These are phyloP conservation scores for Magnolia officinalis DNA, from an alignment of 164 flowering plant species.

Conservation along the genomic window DNA sequence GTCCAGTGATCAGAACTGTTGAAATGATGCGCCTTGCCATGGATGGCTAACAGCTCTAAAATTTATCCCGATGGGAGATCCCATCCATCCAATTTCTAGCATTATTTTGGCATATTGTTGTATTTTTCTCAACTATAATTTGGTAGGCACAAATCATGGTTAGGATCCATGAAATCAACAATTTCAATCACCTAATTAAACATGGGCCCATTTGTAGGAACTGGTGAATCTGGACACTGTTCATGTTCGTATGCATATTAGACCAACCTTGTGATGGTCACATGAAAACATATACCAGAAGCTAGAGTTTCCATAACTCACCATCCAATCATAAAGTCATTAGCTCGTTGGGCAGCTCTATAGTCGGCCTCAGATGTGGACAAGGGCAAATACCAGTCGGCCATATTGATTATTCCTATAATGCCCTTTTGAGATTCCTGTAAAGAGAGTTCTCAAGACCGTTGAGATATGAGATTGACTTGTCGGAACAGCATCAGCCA, in stretches of 20 bases:
- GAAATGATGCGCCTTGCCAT: too few species aligned
- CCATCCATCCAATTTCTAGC: too few species aligned
- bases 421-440: conserved; percentile 56
- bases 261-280: not conserved
- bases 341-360: conserved; percentile 45
- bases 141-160: too few species aligned
- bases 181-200: not conserved
- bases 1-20: too few species aligned
- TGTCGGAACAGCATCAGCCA: too few species aligned
- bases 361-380: conserved; percentile 38
- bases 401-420: conserved; percentile 41
- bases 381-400: conserved; percentile 30
- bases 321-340: conserved; percentile 52
- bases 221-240: not conserved
- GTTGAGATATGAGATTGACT: not conserved
- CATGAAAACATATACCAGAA: not conserved
- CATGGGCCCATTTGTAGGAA: not conserved
- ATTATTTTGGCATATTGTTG: too few species aligned
- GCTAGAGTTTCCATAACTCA: conserved; percentile 16
- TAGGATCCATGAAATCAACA: not conserved
- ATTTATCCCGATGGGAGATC: too few species aligned
- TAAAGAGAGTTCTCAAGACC: not conserved
- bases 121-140: too few species aligned
- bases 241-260: not conserved
- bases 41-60: too few species aligned